Evolutionary conservation across 1,284 basidiomycete genomes (phyloP).

Genomic region (Hypsizygus ulmarius): DNA sequence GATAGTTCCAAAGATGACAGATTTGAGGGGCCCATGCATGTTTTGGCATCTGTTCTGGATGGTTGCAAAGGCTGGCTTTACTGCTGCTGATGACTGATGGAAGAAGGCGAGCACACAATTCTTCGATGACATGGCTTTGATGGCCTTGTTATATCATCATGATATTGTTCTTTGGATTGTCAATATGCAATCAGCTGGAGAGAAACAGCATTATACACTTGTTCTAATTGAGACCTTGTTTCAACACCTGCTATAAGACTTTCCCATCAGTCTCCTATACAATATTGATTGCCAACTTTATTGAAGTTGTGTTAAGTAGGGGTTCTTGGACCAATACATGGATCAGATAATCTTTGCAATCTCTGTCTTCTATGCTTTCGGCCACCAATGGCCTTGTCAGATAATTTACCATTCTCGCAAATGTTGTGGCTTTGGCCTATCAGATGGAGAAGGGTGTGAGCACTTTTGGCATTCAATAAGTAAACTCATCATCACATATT

Average conservation of each 20-base stretch:
- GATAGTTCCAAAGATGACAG: neutral
- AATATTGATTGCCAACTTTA: slow-evolving; percentile 24
- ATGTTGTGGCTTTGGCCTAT: slow-evolving; percentile 21
- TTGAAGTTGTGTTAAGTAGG: slow-evolving; percentile 18
- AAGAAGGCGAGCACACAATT: slow-evolving; percentile 1
- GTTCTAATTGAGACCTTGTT: neutral
- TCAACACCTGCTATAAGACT: neutral
- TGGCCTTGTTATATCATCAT: neutral
- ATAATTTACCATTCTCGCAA: slow-evolving; percentile 22
- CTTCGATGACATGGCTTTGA: neutral
- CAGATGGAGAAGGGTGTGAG: slow-evolving; percentile 30
- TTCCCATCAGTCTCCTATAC: slow-evolving; percentile 12
- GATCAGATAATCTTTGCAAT: slow-evolving; percentile 21
- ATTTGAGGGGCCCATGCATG: neutral
- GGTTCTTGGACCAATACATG: slow-evolving; percentile 16
- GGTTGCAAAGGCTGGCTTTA: neutral
- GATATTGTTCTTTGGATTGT: neutral
- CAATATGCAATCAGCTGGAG: neutral
- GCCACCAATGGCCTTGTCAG: slow-evolving; percentile 28
- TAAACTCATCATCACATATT: slow-evolving; percentile 14
- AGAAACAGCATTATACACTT: neutral
- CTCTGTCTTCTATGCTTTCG: slow-evolving; percentile 29
- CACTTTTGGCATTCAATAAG: slow-evolving; percentile 23
- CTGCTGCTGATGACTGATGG: neutral
- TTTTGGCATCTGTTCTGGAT: neutral